Percentiles rank a stretch among this genome's conserved stretches.
Evolutionary conservation across 2,329 filamentous ascomycete genomes (phyloP).

Genomic region (Lasiodiplodia theobromae): DNA sequence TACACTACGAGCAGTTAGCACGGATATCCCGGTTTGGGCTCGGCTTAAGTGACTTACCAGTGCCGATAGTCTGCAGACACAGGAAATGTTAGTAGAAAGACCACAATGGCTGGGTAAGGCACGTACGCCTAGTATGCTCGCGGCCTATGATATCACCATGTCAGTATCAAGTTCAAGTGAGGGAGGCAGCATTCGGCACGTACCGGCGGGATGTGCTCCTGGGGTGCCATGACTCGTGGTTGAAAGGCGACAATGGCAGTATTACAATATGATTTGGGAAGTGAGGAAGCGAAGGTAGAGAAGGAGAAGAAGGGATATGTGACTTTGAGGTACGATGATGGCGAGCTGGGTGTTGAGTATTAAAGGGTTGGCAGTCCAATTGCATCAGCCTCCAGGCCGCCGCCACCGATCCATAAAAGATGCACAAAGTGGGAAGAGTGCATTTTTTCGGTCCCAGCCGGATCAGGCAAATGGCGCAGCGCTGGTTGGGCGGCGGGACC

Average conservation of each 20-base stretch:
- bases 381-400: slow-evolving; percentile 19
- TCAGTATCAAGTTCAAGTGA: slow-evolving; percentile 34
- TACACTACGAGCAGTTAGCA: slow-evolving; percentile 35
- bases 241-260: slow-evolving; percentile 4
- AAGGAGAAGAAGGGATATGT: background rate
- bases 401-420: slow-evolving; percentile 29
- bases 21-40: background rate
- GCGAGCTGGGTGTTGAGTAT: slow-evolving; percentile 19
- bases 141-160: slow-evolving; percentile 39
- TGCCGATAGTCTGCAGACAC: slow-evolving; percentile 45
- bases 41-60: slow-evolving; percentile 37
- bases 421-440: slow-evolving; percentile 6
- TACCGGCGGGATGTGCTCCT: slow-evolving; percentile 29
- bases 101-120: background rate
- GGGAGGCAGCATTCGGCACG: background rate
- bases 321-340: background rate
- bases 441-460: slow-evolving; percentile 8
- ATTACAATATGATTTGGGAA: background rate
- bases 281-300: background rate
- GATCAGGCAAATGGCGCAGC: background rate
- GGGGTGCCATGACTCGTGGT: slow-evolving; percentile 29
- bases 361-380: slow-evolving; percentile 15
- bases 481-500: slow-evolving; percentile 21
- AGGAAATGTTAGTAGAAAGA: background rate
- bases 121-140: slow-evolving; percentile 49